Percentiles rank a stretch among this genome's conserved stretches.
These are phyloP conservation scores for Nakazawaea ishiwadae DNA, from an alignment of 805 yeast species.

Conservation along the genomic window DNA sequence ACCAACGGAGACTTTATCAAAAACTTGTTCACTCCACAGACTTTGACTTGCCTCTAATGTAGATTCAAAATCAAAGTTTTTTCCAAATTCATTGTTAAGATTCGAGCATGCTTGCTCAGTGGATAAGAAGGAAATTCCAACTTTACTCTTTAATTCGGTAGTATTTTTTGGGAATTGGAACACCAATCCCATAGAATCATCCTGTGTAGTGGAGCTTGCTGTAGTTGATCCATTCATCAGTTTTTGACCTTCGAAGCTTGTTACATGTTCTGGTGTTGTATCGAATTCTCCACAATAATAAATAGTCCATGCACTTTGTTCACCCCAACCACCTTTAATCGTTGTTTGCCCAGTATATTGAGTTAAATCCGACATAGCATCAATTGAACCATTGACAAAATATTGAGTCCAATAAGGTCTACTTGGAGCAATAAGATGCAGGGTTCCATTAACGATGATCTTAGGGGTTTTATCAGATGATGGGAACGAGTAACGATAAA, in stretches of 20 bases:
- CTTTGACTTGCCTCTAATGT: constrained; percentile 14
- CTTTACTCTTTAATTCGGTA: constrained; percentile 12
- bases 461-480: constrained; percentile 12
- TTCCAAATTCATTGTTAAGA: constrained; percentile 18
- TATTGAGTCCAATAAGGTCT: constrained; percentile 31
- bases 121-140: constrained; percentile 28
- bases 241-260: constrained; percentile 14
- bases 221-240: background rate
- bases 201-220: constrained; percentile 11
- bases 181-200: constrained; percentile 22
- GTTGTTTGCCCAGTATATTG: constrained; percentile 23
- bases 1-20: constrained; percentile 11
- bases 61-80: constrained; percentile 16
- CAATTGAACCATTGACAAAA: constrained; percentile 23
- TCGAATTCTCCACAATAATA: constrained; percentile 28
- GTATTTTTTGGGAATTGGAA: constrained; percentile 19
- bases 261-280: constrained; percentile 14
- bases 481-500: constrained; percentile 23
- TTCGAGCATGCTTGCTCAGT: constrained; percentile 26
- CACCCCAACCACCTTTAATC: constrained; percentile 29
- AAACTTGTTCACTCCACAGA: constrained; percentile 22
- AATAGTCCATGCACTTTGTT: constrained; percentile 24
- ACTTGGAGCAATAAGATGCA: constrained; percentile 23
- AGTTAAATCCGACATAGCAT: constrained; percentile 13
- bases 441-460: constrained; percentile 26